phyloP scores from a whole-genome alignment of 148 eudicot genomes.

The Euryodendron excelsum region DNA sequence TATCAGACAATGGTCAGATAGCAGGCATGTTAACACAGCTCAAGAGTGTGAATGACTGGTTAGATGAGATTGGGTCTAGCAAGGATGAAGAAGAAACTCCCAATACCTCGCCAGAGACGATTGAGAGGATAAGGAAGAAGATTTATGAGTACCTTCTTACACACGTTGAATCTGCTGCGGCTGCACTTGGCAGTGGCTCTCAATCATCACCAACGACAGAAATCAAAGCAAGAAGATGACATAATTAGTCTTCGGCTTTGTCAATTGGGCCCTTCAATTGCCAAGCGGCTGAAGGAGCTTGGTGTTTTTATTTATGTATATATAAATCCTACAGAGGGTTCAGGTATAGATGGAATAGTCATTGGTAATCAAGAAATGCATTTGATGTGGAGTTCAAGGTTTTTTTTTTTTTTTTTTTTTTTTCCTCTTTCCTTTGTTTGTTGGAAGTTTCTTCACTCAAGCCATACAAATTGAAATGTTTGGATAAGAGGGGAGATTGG shows the following conservation, averaged over 20 bases:
- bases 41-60: slow-evolving; percentile 91
- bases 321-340: slow-evolving; percentile 23
- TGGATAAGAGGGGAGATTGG: background rate
- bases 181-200: slow-evolving; percentile 74
- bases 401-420: background rate
- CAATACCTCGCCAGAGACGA: slow-evolving; percentile 49
- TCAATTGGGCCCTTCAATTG: slow-evolving; percentile 9
- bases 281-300: slow-evolving; percentile 22
- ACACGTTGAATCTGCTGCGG: slow-evolving; percentile 94
- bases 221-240: slow-evolving; percentile 49
- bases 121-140: slow-evolving; percentile 86
- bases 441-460: background rate
- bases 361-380: slow-evolving; percentile 1
- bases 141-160: slow-evolving; percentile 90
- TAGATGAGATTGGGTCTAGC: slow-evolving; percentile 55
- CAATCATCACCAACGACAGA: slow-evolving; percentile 38
- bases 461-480: slow-evolving; percentile 2
- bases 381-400: slow-evolving; percentile 3
- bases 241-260: background rate
- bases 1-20: slow-evolving; percentile 79
- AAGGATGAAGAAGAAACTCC: slow-evolving; percentile 45
- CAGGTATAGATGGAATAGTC: slow-evolving; percentile 11
- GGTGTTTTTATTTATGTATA: slow-evolving; percentile 9
- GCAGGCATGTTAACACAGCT: slow-evolving; percentile 91
- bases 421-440: background rate